Base-by-base conservation (phyloP, 139 green algal species). In the Edaphochlamys debaryana region DNA sequence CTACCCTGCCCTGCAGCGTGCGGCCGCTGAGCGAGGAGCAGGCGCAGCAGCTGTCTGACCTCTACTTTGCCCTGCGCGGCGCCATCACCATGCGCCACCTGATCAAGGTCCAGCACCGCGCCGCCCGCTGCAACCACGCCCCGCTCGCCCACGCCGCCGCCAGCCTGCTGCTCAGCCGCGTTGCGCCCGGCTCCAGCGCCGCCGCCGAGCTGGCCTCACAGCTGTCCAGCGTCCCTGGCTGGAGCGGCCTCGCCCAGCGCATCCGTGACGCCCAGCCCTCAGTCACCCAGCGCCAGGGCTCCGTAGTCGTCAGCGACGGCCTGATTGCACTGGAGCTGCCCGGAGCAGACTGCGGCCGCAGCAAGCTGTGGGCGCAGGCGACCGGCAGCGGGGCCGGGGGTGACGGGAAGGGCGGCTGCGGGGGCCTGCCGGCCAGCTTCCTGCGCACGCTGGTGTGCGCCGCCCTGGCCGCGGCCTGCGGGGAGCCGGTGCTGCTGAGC, bases 51-150 rank as follows among this genome's bases (percentile, higher is more conserved):
- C 74, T 87, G 52, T n/a, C 72, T 0, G 45, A 71, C 45, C 73
- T 90, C 0, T 83, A 84, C 70, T 78, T 78, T 4, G 60, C 23
- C 4, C 62, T 79, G 17, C 38, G 36, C 2, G 58, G 37, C 29
- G 30, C 54, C 4, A 71, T 90, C 58, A 90, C 81, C 45, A 77
- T 90, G 69, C 69, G 86, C 34, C 75, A 90, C 40, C n/a, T 90
- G 30, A 88, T 86, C 64, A 90, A 90, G 86, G 63, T 88, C 29
- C 71, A 84, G 56, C 30, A 60, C n/a, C 63, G 86, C 5, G 75
- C 78, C 4, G 45, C 32, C 41, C 38, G 70, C 15, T n/a, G n/a
- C n/a, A 50, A 76, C 45, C 36, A 56, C 8, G 38, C 77, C 37
- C 27, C 74, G 6, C 34, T 84, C 22, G 29, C 37, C 20, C 45